A percentile compares a stretch with the other conserved stretches of the same genome.
phyloP scores from a whole-genome alignment of 225 moss, liverwort and hornwort genomes.

The Pleurozium schreberi region DNA sequence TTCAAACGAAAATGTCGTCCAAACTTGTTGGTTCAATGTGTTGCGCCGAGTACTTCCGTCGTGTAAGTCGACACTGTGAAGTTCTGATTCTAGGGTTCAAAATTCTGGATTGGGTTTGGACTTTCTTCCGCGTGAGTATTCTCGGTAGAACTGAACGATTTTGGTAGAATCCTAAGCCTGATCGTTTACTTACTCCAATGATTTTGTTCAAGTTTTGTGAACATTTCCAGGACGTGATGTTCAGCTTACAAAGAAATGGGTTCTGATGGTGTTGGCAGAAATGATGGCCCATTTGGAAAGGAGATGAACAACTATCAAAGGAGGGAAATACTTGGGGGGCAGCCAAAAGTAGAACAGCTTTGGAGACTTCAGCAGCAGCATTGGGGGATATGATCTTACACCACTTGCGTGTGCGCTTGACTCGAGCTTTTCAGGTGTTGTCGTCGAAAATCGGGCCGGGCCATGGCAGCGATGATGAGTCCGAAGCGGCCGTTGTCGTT shows the following conservation, averaged over 20 bases:
- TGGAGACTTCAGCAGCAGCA: constrained; percentile 45
- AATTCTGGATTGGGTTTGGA: neutral
- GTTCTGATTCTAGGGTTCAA: neutral
- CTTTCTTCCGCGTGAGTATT: neutral
- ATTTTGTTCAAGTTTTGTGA: neutral
- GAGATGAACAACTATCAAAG: constrained; percentile 68
- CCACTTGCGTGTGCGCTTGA: neutral
- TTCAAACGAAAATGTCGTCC: too few species aligned
- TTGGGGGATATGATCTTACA: constrained; percentile 8
- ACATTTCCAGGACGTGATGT: neutral
- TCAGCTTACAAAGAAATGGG: neutral
- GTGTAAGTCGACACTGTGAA: neutral
- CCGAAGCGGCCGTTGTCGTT: constrained; percentile 40
- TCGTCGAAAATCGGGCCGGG: neutral
- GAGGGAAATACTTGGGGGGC: constrained; percentile 42
- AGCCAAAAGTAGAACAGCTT: constrained; percentile 64
- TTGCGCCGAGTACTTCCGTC: neutral
- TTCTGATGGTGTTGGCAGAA: constrained; percentile 27
- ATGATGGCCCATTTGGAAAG: constrained; percentile 66
- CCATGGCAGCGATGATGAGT: constrained; percentile 8
- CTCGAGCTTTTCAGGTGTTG: neutral
- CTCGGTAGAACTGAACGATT: neutral
- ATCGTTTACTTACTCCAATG: neutral
- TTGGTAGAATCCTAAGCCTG: neutral
- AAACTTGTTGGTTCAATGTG: neutral